phyloP scores from a whole-genome alignment of 257 asterid genomes.

The Petunia axillaris region DNA sequence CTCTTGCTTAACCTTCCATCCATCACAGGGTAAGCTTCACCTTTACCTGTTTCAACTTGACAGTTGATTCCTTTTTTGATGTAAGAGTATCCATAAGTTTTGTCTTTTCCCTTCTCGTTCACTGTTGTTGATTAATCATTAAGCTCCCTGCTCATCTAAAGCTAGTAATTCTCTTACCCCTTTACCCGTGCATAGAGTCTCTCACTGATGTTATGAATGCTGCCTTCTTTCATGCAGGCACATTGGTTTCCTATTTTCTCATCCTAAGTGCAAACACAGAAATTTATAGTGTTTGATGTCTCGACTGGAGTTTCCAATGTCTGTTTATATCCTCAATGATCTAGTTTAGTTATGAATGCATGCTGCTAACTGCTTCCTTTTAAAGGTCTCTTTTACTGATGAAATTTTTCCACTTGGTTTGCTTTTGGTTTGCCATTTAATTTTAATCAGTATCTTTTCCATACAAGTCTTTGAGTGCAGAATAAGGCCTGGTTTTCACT shows the following conservation, averaged over 20 bases:
- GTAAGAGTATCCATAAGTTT: not conserved
- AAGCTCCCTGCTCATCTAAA: not conserved
- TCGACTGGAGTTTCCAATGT: constrained; percentile 1
- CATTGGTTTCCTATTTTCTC: not conserved
- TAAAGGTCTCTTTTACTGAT: not conserved
- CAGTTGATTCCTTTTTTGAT: constrained; percentile 21
- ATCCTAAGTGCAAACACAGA: not conserved
- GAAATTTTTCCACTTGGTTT: constrained; percentile 8
- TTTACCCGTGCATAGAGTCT: too few relatives aligned
- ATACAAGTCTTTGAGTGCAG: not conserved
- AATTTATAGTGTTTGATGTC: not conserved
- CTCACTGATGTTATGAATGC: not conserved
- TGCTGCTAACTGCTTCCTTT: constrained; percentile 13
- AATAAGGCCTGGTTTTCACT: not conserved
- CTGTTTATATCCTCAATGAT: constrained; percentile 12
- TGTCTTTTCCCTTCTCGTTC: not conserved
- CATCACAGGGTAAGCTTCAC: constrained; percentile 92
- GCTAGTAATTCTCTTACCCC: not conserved
- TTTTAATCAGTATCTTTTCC: not conserved
- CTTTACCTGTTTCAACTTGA: constrained; percentile 19
- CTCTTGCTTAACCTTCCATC: constrained; percentile 86
- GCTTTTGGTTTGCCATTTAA: not conserved
- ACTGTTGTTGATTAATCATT: not conserved
- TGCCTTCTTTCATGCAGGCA: constrained; percentile 11
- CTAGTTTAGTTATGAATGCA: not conserved